phyloP scores from a whole-genome alignment of 805 yeast species.

The Schwanniomyces yamadae region DNA sequence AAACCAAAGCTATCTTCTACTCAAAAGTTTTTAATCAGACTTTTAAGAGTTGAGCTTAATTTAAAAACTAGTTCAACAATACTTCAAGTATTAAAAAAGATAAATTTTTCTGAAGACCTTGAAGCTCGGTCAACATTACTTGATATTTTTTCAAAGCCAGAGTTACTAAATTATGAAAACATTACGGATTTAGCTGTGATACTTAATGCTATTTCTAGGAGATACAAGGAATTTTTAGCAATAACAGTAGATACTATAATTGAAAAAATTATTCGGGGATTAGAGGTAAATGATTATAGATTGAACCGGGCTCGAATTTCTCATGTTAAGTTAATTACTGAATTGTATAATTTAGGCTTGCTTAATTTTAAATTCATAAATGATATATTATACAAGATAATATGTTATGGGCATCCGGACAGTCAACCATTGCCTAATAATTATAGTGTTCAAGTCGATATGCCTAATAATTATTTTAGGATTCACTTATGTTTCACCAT shows the following conservation, averaged over 20 bases:
- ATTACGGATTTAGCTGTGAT: conserved; percentile 50
- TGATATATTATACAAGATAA: conserved; percentile 53
- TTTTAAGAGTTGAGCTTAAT: conserved; percentile 54
- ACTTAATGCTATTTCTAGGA: conserved; percentile 26
- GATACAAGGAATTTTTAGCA: conserved; percentile 41
- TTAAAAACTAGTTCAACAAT: conserved; percentile 22
- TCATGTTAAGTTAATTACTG: conserved; percentile 58
- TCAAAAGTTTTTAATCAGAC: conserved; percentile 31
- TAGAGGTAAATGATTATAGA: conserved; percentile 63
- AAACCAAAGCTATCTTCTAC: conserved; percentile 26
- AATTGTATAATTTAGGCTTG: conserved; percentile 49
- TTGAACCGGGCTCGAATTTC: conserved; percentile 61
- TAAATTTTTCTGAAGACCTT: conserved; percentile 46
- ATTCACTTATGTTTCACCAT: conserved; percentile 48
- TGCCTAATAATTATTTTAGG: conserved; percentile 69
- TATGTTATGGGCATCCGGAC: conserved; percentile 64
- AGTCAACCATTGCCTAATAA: conserved; percentile 55
- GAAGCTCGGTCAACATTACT: conserved; percentile 31
- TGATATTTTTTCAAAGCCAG: conserved; percentile 57
- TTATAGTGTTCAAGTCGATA: conserved; percentile 49
- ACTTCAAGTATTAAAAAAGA: conserved; percentile 32
- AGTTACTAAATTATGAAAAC: conserved; percentile 57
- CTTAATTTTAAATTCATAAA: conserved; percentile 47
- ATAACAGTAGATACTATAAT: conserved; percentile 58
- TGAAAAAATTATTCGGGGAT: conserved; percentile 63